phyloP scores from a whole-genome alignment of 2,329 filamentous ascomycete species.

The Diaporthe sp. region DNA sequence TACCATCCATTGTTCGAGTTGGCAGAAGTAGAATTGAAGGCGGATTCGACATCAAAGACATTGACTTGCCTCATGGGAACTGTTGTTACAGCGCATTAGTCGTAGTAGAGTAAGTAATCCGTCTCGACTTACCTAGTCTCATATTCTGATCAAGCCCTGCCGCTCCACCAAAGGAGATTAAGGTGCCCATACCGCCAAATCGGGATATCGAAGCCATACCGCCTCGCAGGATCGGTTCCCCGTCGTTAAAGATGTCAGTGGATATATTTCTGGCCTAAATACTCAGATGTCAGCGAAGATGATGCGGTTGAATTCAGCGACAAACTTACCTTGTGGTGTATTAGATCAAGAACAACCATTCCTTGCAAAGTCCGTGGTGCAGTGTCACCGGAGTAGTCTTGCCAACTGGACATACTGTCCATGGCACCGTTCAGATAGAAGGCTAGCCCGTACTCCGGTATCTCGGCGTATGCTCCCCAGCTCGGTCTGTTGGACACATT shows the following conservation, averaged over 20 bases:
- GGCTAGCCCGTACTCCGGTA: background rate
- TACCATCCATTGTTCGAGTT: background rate
- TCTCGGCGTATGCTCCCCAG: background rate
- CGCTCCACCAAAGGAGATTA: background rate
- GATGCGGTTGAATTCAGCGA: background rate
- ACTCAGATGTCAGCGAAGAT: background rate
- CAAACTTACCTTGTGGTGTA: background rate
- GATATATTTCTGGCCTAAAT: background rate
- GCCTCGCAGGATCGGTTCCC: background rate
- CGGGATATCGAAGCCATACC: background rate
- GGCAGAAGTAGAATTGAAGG: background rate
- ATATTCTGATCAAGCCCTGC: background rate
- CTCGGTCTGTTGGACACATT: background rate
- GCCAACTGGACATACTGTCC: background rate
- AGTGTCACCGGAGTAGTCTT: background rate
- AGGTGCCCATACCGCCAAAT: background rate
- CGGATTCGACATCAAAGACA: background rate
- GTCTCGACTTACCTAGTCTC: background rate
- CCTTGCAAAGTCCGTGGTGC: background rate
- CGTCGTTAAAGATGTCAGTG: background rate
- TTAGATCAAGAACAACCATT: background rate
- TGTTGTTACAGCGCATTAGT: background rate
- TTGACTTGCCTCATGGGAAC: background rate
- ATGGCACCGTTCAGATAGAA: background rate
- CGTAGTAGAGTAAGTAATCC: background rate